Percentiles rank a stretch among this genome's conserved stretches.
Evolutionary conservation across 441 rosid species (phyloP).

Genomic region (Macaranga tanarius): DNA sequence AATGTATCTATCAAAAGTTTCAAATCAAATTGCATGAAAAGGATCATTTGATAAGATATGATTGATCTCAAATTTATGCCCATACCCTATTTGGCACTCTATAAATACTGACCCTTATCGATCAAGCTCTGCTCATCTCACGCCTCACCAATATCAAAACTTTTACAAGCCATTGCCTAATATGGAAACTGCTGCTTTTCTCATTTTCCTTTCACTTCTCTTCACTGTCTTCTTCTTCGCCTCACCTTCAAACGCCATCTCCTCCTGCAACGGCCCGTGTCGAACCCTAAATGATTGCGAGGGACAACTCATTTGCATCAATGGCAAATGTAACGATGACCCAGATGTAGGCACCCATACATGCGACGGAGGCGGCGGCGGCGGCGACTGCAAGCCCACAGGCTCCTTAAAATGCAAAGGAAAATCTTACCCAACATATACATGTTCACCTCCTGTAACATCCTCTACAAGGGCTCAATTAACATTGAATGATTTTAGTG

Average conservation of each 20-base stretch:
- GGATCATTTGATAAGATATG: too few relatives aligned
- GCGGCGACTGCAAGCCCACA: slow-evolving; percentile 17
- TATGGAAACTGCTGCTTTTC: background rate
- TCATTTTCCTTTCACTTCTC: slow-evolving; percentile 3
- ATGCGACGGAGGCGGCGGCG: slow-evolving; percentile 13
- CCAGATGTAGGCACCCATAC: slow-evolving; percentile 32
- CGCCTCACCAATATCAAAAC: too few relatives aligned
- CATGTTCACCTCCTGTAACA: slow-evolving; percentile 40
- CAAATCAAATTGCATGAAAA: too few relatives aligned
- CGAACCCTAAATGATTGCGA: slow-evolving; percentile 30
- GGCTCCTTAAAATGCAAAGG: slow-evolving; percentile 26
- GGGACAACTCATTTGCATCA: slow-evolving; percentile 40
- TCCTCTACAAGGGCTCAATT: slow-evolving; percentile 29
- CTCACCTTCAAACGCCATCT: slow-evolving; percentile 24
- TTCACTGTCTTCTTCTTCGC: slow-evolving; percentile 8
- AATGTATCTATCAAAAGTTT: too few relatives aligned
- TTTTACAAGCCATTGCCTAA: too few relatives aligned
- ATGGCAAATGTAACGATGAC: slow-evolving; percentile 36
- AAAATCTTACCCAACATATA: slow-evolving; percentile 1
- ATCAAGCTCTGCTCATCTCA: too few relatives aligned
- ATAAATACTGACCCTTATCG: too few relatives aligned
- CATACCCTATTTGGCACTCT: too few relatives aligned
- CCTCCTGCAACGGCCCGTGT: slow-evolving; percentile 39
- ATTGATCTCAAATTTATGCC: too few relatives aligned
- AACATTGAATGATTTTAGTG: slow-evolving; percentile 37